A percentile compares a stretch with the other conserved stretches of the same genome.
phyloP scores from a whole-genome alignment of 2,329 filamentous ascomycete species.

The Alternaria metachromatica region DNA sequence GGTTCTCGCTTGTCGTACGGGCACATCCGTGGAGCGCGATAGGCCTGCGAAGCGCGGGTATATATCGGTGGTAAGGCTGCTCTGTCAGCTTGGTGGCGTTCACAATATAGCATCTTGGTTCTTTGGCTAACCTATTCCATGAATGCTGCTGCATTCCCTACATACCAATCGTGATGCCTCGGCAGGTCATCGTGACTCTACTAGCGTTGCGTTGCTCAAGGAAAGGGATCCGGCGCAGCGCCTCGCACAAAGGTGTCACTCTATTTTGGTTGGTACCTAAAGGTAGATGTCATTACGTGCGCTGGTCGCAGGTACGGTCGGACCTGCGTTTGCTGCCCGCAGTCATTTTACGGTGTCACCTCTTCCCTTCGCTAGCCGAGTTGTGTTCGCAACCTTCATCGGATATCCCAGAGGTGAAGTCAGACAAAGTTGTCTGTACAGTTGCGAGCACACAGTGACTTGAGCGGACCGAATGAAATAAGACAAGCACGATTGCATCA shows the following conservation, averaged over 20 bases:
- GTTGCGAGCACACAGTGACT: background rate
- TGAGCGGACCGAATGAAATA: background rate
- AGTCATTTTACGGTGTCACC: background rate
- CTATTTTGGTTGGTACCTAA: background rate
- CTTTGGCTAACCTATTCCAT: background rate
- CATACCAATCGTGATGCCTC: background rate
- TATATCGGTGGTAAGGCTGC: conserved; percentile 2
- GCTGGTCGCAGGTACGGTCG: conserved; percentile 1
- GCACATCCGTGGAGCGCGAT: background rate
- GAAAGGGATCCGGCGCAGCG: background rate
- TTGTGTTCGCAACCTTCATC: background rate
- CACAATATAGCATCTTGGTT: background rate
- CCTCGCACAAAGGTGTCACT: background rate
- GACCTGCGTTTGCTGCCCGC: background rate
- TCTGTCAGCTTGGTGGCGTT: conserved; percentile 6
- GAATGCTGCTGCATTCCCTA: background rate
- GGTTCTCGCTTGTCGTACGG: background rate
- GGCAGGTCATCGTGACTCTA: background rate
- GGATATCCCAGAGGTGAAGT: background rate
- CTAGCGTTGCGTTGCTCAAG: background rate
- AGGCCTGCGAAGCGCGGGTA: background rate
- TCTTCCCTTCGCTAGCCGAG: background rate
- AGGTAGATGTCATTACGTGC: background rate
- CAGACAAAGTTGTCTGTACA: background rate
- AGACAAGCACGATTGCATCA: conserved; percentile 11